Evolutionary conservation across 345 rosid species (phyloP).

Genomic region (Eucalyptus coolabah): DNA sequence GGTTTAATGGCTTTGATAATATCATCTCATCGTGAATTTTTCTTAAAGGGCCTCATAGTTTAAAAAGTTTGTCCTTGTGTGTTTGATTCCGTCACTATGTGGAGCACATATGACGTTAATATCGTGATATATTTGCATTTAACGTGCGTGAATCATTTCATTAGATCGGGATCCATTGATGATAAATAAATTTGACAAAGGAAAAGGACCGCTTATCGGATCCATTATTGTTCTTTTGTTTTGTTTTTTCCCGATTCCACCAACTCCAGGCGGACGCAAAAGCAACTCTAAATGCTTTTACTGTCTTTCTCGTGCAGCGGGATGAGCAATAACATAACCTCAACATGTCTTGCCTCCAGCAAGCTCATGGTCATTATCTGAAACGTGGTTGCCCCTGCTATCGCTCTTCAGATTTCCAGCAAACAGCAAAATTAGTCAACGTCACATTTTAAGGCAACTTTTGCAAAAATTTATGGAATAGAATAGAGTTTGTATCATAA

Average conservation of each 20-base stretch:
- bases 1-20: too few relatives aligned
- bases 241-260: background rate
- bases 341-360: background rate
- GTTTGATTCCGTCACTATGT: background rate
- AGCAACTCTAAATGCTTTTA: background rate
- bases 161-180: too few relatives aligned
- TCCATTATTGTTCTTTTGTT: background rate
- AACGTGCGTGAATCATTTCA: too few relatives aligned
- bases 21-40: too few relatives aligned
- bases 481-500: background rate
- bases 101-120: too few relatives aligned
- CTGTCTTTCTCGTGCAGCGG: background rate
- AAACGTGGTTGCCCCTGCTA: background rate
- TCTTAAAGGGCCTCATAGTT: too few relatives aligned
- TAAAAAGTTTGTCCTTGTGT: too few relatives aligned
- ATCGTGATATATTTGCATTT: too few relatives aligned
- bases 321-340: background rate
- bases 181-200: too few relatives aligned
- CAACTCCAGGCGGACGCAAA: background rate
- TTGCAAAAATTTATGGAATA: background rate
- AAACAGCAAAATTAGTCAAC: background rate
- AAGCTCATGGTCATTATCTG: background rate
- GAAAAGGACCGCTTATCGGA: background rate
- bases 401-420: too few relatives aligned
- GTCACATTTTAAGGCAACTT: background rate